Percentiles rank a stretch among this genome's conserved stretches.
Evolutionary conservation across 768 basidiomycete genomes (phyloP).

Genomic region (Lactifluus piperatus): DNA sequence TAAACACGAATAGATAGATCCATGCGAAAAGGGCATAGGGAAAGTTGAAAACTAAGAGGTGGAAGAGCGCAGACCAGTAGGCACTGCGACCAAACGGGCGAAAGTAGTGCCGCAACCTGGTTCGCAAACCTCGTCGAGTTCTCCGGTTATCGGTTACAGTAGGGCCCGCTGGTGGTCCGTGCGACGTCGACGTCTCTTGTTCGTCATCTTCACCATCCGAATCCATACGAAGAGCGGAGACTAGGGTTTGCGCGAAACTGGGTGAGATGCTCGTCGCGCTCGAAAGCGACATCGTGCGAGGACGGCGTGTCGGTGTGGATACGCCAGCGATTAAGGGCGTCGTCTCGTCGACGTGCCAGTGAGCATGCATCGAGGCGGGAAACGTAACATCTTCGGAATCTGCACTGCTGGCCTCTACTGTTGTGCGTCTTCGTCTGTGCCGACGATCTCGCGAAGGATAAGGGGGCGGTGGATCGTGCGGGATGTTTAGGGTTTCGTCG

Average conservation of each 20-base stretch:
- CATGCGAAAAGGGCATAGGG: constrained; percentile 73
- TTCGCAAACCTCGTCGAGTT: constrained; percentile 8
- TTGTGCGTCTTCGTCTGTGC: constrained; percentile 27
- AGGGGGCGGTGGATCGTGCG: constrained; percentile 59
- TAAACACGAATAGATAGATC: constrained; percentile 73
- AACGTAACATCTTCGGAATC: constrained; percentile 26
- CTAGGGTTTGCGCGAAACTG: constrained; percentile 58
- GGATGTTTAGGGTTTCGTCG: neutral
- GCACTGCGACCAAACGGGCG: constrained; percentile 44
- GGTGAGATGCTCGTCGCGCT: constrained; percentile 45
- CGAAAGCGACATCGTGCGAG: constrained; percentile 46
- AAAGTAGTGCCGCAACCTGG: constrained; percentile 52
- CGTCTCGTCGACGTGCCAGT: constrained; percentile 34
- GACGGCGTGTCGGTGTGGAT: constrained; percentile 26
- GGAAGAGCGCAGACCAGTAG: constrained; percentile 62
- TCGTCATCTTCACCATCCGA: constrained; percentile 28
- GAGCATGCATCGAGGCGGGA: constrained; percentile 12
- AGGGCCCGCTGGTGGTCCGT: constrained; percentile 1
- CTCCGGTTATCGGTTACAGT: constrained; percentile 1
- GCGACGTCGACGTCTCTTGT: constrained; percentile 19
- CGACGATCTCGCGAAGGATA: constrained; percentile 49
- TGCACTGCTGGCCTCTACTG: constrained; percentile 26
- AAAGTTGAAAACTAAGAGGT: constrained; percentile 67
- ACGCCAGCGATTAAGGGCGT: constrained; percentile 40
- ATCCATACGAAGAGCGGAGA: constrained; percentile 58